Evolutionary conservation across 768 basidiomycete genomes (phyloP), one percentile per base, ranked within the genome.

Genomic region (Pulveroboletus ravenelii): DNA sequence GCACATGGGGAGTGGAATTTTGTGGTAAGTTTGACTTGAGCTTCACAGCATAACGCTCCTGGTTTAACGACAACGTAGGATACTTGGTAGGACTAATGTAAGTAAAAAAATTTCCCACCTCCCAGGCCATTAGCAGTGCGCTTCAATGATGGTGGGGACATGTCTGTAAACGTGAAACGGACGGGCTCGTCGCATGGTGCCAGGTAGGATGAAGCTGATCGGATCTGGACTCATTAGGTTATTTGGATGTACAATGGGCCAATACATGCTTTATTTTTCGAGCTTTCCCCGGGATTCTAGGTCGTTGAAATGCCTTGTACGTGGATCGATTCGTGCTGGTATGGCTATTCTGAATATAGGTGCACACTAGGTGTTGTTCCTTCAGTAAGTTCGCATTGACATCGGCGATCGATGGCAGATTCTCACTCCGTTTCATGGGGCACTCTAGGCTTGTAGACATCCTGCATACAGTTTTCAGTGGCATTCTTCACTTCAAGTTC

Each of bases 221-320:
- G 10, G 5, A 18, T 13, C n/a, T 13, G 14, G 9, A 0, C 39
- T 25, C 0, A 2, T 12, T 15, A 58, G 56, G 47, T 31, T 57
- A 15, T 53, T 43, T 9, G 56, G 56, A 5, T 58, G 56, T 18
- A 49, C 47, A 13, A 6, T 58, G 0, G 56, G 56, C 1, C 56
- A 53, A 31, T 42, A 39, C n/a, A 27, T 46, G 3, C 46, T 53
- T 40, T 58, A 58, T 14, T 54, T 45, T 27, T 37, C 14, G 13
- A 47, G 38, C 23, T 56, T 56, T 31, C 49, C 55, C 7, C 36
- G 14, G 7, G 56, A 57, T 23, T 14, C 49, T 3, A 46, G 25
- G 23, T 27, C 47, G 8, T 15, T 57, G 45, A 58, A 57, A 14
- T 17, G 12, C 0, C 4, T 45, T 55, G 56, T 57, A 6, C 36